Percentiles rank a stretch among this genome's conserved stretches.
phyloP scores from a whole-genome alignment of 2,329 filamentous ascomycete genomes.

The Penicillium sp. region DNA sequence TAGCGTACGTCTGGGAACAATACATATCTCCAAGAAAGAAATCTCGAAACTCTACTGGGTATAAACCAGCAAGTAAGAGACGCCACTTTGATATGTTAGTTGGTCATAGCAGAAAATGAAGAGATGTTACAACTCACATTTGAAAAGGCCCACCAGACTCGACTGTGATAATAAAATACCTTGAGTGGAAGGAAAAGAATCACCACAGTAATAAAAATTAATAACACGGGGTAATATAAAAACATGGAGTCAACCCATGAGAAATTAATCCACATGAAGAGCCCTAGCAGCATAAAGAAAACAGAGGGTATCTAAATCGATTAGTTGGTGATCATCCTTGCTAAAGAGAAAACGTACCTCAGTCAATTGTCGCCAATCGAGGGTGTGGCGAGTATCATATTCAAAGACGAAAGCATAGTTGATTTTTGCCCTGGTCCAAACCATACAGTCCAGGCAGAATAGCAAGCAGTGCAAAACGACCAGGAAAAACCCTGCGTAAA shows the following conservation, averaged over 20 bases:
- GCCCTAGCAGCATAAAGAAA: constrained; percentile 68
- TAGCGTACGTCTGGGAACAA: constrained; percentile 87
- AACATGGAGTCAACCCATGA: constrained; percentile 66
- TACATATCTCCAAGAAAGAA: constrained; percentile 98
- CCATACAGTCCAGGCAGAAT: constrained; percentile 79
- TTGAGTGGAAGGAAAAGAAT: constrained; percentile 74
- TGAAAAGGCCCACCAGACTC: constrained; percentile 85
- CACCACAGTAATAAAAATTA: constrained; percentile 64
- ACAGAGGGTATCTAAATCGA: constrained; percentile 67
- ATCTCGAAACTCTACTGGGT: constrained; percentile 93
- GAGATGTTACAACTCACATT: constrained; percentile 56
- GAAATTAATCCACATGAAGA: constrained; percentile 90
- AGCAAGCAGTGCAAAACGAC: constrained; percentile 73
- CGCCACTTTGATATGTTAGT: constrained; percentile 62
- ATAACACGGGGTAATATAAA: constrained; percentile 79
- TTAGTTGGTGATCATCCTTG: not conserved
- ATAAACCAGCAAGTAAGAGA: constrained; percentile 76
- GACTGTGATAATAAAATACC: constrained; percentile 68
- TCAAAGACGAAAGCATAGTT: constrained; percentile 98
- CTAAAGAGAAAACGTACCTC: constrained; percentile 49
- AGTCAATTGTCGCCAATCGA: constrained; percentile 85
- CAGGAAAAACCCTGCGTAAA: constrained; percentile 90
- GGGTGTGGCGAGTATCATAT: constrained; percentile 77
- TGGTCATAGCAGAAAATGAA: no score
- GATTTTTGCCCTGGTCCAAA: constrained; percentile 81